Conservation (phyloP, 768 basidiomycete species). For the Bullera alba region DNA sequence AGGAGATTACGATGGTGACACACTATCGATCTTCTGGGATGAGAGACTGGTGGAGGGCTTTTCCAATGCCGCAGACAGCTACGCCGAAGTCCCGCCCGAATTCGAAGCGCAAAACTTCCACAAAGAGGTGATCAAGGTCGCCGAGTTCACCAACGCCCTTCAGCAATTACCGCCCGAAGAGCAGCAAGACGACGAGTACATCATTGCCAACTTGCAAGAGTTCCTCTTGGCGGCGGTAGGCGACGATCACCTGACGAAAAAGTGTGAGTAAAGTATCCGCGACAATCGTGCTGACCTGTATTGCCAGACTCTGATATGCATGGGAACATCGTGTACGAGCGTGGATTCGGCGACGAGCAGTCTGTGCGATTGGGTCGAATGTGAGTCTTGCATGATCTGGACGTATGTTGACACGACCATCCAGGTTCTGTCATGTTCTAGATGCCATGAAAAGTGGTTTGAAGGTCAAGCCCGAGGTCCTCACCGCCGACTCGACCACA, state of each 20-base stretch:
- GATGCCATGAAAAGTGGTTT: slow-evolving; percentile 39
- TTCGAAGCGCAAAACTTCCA: slow-evolving; percentile 31
- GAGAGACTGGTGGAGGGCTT: slow-evolving; percentile 19
- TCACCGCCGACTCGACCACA: slow-evolving; percentile 4
- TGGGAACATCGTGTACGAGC: slow-evolving; percentile 28
- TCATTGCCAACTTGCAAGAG: slow-evolving; percentile 15
- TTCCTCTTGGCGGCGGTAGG: slow-evolving; percentile 22
- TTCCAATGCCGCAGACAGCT: slow-evolving; percentile 18
- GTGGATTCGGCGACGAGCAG: slow-evolving; percentile 19
- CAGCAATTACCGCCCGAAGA: neutral
- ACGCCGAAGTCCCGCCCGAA: slow-evolving; percentile 10
- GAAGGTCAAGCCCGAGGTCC: slow-evolving; percentile 11
- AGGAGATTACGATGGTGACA: slow-evolving; percentile 42
- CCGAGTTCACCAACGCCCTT: slow-evolving; percentile 24
- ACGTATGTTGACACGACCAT: too few species aligned
- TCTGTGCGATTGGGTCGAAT: slow-evolving; percentile 29
- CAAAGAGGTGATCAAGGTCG: slow-evolving; percentile 21
- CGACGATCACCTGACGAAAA: slow-evolving; percentile 16
- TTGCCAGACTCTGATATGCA: slow-evolving; percentile 30
- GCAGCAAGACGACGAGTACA: slow-evolving; percentile 7
- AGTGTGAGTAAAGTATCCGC: slow-evolving; percentile 16
- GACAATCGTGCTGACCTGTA: neutral
- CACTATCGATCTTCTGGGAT: slow-evolving; percentile 28
- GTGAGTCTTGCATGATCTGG: slow-evolving; percentile 9
- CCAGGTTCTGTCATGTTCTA: slow-evolving; percentile 27